These are phyloP conservation scores for Boletus sp. DNA, from an alignment of 768 basidiomycete genomes.

Conservation along the genomic window DNA sequence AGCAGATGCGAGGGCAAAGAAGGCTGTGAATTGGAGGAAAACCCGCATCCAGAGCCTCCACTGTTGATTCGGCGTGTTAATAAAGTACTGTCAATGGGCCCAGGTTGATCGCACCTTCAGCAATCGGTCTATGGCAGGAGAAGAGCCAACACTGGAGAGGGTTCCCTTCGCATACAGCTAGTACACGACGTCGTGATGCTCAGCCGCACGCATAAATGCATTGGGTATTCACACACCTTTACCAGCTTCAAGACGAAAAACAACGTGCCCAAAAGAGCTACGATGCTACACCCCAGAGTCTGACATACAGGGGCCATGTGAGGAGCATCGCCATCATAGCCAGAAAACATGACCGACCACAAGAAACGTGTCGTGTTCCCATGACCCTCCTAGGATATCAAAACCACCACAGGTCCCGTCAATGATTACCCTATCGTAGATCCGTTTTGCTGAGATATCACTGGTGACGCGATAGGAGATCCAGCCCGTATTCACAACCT, in stretches of 20 bases:
- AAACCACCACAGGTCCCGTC: conserved; percentile 38
- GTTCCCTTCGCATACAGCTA: conserved; percentile 45
- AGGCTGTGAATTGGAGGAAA: conserved; percentile 45
- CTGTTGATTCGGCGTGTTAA: conserved; percentile 25
- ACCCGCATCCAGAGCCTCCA: conserved; percentile 50
- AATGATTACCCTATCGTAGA: conserved; percentile 38
- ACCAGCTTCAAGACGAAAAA: conserved; percentile 43
- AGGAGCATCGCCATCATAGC: not conserved
- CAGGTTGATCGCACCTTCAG: conserved; percentile 40
- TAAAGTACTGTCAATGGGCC: not conserved
- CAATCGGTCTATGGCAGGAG: conserved; percentile 41
- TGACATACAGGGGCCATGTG: conserved; percentile 15
- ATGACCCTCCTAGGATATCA: conserved; percentile 45
- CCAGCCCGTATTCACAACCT: conserved; percentile 49
- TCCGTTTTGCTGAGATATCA: conserved; percentile 28
- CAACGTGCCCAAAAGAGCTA: conserved; percentile 36
- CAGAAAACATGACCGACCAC: conserved; percentile 33
- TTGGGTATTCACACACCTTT: conserved; percentile 31
- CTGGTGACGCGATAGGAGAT: conserved; percentile 41
- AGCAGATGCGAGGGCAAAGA: conserved; percentile 48
- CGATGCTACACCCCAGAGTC: conserved; percentile 38
- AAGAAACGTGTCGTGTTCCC: conserved; percentile 28
- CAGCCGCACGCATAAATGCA: not conserved
- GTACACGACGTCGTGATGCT: not conserved
- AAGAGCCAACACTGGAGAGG: conserved; percentile 50